Evolutionary conservation across 148 eudicot genomes (phyloP).

Genomic region (Salicornia ramosissima): DNA sequence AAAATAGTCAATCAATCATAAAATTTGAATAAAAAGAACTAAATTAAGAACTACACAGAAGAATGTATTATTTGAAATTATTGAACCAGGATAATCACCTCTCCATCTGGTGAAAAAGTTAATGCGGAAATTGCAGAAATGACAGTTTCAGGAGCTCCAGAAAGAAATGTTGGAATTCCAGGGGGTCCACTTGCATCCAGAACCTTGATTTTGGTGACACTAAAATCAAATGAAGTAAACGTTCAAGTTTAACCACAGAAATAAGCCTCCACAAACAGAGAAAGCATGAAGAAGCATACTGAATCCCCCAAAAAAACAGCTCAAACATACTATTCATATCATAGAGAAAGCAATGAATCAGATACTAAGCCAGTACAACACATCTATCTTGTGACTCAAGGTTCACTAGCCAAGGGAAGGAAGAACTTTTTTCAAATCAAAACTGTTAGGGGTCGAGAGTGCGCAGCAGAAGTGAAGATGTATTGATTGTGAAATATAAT

Average conservation of each 20-base stretch:
- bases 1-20: background rate
- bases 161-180: constrained; percentile 79
- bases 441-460: no score
- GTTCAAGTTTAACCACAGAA: constrained; percentile 4
- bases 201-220: constrained; percentile 75
- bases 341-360: background rate
- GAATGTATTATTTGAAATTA: background rate
- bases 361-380: background rate
- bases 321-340: background rate
- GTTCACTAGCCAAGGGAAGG: background rate
- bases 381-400: background rate
- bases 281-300: background rate
- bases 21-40: background rate
- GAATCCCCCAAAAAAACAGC: background rate
- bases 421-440: background rate
- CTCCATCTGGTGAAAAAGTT: constrained; percentile 95
- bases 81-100: constrained; percentile 40
- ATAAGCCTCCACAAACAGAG: constrained; percentile 1
- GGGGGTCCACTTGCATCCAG: constrained; percentile 99
- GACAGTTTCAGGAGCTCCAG: constrained; percentile 53
- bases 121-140: constrained; percentile 73
- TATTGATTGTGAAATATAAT: no score
- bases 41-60: background rate
- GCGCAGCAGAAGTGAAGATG: no score
- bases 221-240: constrained; percentile 21